Conservation (phyloP, 768 basidiomycete genomes). For the Amanita subjunquillea region DNA sequence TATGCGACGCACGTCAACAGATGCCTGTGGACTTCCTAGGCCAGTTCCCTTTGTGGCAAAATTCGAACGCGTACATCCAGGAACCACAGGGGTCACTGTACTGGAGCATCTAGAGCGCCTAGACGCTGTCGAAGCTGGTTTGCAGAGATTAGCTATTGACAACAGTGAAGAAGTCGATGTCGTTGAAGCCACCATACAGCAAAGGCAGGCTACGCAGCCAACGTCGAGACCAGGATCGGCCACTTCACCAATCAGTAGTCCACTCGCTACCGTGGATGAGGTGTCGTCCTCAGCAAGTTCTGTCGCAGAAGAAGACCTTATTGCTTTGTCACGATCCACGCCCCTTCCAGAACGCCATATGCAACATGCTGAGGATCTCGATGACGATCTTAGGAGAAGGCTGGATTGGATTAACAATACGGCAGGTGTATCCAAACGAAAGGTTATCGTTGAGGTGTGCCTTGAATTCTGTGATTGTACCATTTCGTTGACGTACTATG, state of each 20-base stretch:
- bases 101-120: constrained; percentile 79
- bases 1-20: constrained; percentile 51
- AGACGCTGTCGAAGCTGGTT: constrained; percentile 71
- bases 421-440: constrained; percentile 34
- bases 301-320: constrained; percentile 60
- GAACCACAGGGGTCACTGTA: constrained; percentile 79
- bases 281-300: constrained; percentile 43
- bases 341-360: constrained; percentile 51
- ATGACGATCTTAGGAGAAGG: constrained; percentile 20
- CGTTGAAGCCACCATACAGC: constrained; percentile 33
- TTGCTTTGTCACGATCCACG: constrained; percentile 66
- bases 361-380: constrained; percentile 23
- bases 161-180: constrained; percentile 55
- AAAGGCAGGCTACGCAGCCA: constrained; percentile 11
- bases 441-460: constrained; percentile 62
- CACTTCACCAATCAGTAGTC: constrained; percentile 44
- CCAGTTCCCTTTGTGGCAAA: constrained; percentile 82
- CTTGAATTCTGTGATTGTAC: not conserved
- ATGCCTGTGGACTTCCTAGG: constrained; percentile 51
- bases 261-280: constrained; percentile 48
- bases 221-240: constrained; percentile 21
- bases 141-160: constrained; percentile 61
- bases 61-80: constrained; percentile 74
- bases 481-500: not conserved
- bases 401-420: constrained; percentile 36